Base-by-base conservation (phyloP, 2,329 filamentous ascomycete genomes). In the Epichloe aotearoae region DNA sequence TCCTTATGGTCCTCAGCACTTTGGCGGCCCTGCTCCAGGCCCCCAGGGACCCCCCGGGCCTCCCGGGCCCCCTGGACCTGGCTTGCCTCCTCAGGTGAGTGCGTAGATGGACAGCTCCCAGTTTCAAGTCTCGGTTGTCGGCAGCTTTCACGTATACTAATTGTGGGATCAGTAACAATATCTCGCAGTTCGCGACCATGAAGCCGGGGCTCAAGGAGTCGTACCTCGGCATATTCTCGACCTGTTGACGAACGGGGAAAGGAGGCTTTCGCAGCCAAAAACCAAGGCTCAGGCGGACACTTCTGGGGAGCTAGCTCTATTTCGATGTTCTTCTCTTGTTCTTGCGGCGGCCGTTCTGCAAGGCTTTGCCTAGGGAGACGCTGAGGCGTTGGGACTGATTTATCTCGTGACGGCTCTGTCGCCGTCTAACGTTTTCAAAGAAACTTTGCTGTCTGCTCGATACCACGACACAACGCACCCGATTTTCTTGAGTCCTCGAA, bases 1-100 rank as follows among this genome's bases (percentile, higher is more conserved):
- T 33, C 69, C 70, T 19, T 72, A 73, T 58, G 71, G 69, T 59
- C 61, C 65, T 47, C 64, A 66, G 53, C 58, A 61, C 50, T 61
- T 61, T 53, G 58, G 58, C 42, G 65, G 63, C 43, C 65, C 65
- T 46, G 66, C 68, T 52, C 62, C 61, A 48, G 69, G 65, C 37
- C 65, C 65, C 54, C 62, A 62, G 53, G 64, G 66, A 19, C 67
- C 66, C 63, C 63, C 63, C 37, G 67, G 66, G 19, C 67, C 67
- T 50, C 61, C 62, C 36, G 67, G 66, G 17, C 67, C 66, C 61
- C 61, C 66, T 19, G 58, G 58, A 44, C 66, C 67, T 51, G 62
- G 56, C 50, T 67, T 64, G 47, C 66, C 67, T 55, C 65, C 67
- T 56, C 66, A 70, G 67, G 67, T 70, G 65, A 55, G 62, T 52